These are phyloP conservation scores for Sarocladiaceae sp. DNA, from an alignment of 2,329 filamentous ascomycete genomes.

Conservation along the genomic window DNA sequence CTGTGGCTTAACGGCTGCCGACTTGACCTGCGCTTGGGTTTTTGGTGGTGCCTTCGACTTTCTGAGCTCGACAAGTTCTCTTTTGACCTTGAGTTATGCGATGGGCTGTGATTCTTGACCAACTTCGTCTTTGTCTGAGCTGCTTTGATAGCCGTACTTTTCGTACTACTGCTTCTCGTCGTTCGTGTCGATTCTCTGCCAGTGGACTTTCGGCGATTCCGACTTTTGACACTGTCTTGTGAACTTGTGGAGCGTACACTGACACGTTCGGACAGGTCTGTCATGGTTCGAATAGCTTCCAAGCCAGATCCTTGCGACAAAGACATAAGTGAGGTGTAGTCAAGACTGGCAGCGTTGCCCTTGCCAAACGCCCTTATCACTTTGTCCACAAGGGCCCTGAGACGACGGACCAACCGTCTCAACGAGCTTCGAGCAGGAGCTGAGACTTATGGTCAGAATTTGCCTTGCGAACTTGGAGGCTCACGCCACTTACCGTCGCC, in stretches of 20 bases:
- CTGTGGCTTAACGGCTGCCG: not conserved
- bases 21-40: not conserved
- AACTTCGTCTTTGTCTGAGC: not conserved
- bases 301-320: slow-evolving; percentile 42
- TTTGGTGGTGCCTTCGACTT: not conserved
- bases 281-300: slow-evolving; percentile 46
- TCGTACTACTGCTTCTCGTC: slow-evolving; percentile 10
- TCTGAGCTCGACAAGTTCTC: no score
- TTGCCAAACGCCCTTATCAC: slow-evolving; percentile 20
- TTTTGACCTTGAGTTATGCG: not conserved
- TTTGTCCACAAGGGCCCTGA: slow-evolving; percentile 34
- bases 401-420: slow-evolving; percentile 35
- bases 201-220: not conserved
- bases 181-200: slow-evolving; percentile 11
- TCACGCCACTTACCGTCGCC: slow-evolving; percentile 40
- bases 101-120: not conserved
- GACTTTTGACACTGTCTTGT: slow-evolving; percentile 11
- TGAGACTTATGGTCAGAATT: slow-evolving; percentile 18
- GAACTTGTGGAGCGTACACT: not conserved
- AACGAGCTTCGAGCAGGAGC: slow-evolving; percentile 34
- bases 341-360: slow-evolving; percentile 28
- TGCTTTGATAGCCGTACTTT: not conserved
- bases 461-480: not conserved
- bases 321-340: slow-evolving; percentile 42
- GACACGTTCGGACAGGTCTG: slow-evolving; percentile 37